Conservation (phyloP, 768 basidiomycete genomes). For the Lentinula guzmanii region DNA sequence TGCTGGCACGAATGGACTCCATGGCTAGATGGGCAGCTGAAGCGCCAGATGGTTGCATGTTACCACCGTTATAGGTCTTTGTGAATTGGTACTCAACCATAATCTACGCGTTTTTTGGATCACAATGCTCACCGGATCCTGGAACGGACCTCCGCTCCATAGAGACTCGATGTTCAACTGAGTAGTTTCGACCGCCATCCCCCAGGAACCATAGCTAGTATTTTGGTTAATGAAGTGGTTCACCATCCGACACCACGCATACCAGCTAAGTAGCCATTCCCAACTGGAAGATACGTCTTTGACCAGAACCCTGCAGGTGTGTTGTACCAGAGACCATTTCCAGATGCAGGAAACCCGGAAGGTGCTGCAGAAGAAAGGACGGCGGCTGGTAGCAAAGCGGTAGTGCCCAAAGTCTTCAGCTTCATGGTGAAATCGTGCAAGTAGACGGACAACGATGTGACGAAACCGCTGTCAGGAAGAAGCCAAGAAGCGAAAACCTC, state of each 20-base stretch:
- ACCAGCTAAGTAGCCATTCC: slow-evolving; percentile 71
- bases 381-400: not conserved
- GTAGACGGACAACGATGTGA: not conserved
- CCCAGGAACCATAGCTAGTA: slow-evolving; percentile 58
- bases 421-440: not conserved
- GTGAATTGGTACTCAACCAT: not conserved
- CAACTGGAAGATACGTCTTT: slow-evolving; percentile 59
- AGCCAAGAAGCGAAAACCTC: not conserved
- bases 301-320: slow-evolving; percentile 49
- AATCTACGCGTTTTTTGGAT: not conserved
- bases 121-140: slow-evolving; percentile 42
- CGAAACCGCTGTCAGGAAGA: not conserved
- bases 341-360: slow-evolving; percentile 56
- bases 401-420: not conserved
- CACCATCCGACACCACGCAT: slow-evolving; percentile 9
- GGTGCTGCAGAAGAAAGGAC: slow-evolving; percentile 20
- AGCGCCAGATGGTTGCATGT: slow-evolving; percentile 43
- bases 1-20: slow-evolving; percentile 45
- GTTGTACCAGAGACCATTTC: slow-evolving; percentile 74
- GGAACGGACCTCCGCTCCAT: slow-evolving; percentile 72
- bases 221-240: not conserved
- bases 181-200: slow-evolving; percentile 49
- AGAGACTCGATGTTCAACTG: slow-evolving; percentile 74
- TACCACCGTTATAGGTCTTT: slow-evolving; percentile 68
- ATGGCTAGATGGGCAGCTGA: slow-evolving; percentile 40